Conservation (phyloP, 495 filamentous ascomycete genomes). For the Sphaerosporella brunnea region DNA sequence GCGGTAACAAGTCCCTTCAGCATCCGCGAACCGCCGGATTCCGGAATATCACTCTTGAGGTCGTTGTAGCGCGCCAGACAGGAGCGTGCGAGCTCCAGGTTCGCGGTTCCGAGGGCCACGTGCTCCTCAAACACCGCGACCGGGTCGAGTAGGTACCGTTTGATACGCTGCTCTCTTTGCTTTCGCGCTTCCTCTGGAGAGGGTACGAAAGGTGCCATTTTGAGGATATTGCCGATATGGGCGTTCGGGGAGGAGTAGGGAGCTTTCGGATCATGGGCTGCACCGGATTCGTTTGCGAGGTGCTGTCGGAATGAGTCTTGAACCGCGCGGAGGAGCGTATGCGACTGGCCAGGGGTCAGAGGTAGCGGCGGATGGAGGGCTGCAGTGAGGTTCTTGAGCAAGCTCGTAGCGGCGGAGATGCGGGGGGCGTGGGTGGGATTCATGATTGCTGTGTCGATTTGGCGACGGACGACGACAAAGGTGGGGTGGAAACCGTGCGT, state of each 20-base stretch:
- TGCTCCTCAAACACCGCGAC: slow-evolving; percentile 2
- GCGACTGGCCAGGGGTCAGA: slow-evolving; percentile 1
- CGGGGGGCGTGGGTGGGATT: not conserved
- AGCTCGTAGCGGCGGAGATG: not conserved
- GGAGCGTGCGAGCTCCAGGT: not conserved
- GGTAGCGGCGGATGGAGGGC: slow-evolving; percentile 4
- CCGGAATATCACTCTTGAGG: not conserved
- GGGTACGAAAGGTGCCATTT: not conserved
- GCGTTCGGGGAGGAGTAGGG: not conserved
- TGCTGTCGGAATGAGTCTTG: slow-evolving; percentile 6
- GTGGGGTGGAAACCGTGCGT: too few species aligned
- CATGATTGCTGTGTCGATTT: not conserved
- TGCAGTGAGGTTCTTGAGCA: not conserved
- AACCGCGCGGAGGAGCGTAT: slow-evolving; percentile 5
- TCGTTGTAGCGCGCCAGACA: slow-evolving; percentile 4
- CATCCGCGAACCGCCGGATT: not conserved
- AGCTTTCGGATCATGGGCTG: not conserved
- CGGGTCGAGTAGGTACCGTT: slow-evolving; percentile 2
- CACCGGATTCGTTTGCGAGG: not conserved
- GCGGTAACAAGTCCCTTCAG: not conserved
- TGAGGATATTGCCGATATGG: not conserved
- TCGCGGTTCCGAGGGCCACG: not conserved
- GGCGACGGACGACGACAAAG: too few species aligned
- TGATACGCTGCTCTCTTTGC: slow-evolving; percentile 1
- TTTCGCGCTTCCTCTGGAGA: not conserved